phyloP scores from a whole-genome alignment of 306 rosid genomes.

The Myrica gale region DNA sequence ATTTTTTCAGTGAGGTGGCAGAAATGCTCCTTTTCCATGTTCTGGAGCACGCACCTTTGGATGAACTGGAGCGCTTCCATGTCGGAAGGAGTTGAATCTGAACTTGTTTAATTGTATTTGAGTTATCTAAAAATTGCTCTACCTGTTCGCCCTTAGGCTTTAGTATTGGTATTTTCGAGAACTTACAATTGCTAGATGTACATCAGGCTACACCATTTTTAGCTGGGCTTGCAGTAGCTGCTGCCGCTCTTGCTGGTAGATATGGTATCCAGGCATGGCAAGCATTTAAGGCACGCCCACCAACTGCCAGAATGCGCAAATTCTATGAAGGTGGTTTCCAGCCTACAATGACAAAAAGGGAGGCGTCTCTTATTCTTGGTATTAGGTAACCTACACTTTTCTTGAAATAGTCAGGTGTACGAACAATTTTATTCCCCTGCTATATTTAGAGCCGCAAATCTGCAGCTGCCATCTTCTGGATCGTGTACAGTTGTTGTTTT shows the following conservation, averaged over 20 bases:
- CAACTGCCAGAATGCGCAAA: slow-evolving; percentile 45
- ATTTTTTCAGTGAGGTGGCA: slow-evolving; percentile 2
- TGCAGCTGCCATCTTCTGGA: not conserved
- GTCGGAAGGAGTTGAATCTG: slow-evolving; percentile 4
- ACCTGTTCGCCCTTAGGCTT: not conserved
- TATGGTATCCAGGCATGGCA: slow-evolving; percentile 71
- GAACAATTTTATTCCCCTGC: not conserved
- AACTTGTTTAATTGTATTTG: not conserved
- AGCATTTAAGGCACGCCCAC: slow-evolving; percentile 60
- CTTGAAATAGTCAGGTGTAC: not conserved
- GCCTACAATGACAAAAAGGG: slow-evolving; percentile 65
- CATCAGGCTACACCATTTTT: slow-evolving; percentile 67
- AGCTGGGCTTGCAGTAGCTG: slow-evolving; percentile 73
- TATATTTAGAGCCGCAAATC: not conserved
- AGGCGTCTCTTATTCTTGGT: slow-evolving; percentile 77
- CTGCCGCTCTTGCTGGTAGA: slow-evolving; percentile 68
- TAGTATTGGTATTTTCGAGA: not conserved
- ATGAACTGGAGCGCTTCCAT: not conserved
- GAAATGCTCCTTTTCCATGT: slow-evolving; percentile 4
- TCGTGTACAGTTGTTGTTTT: not conserved
- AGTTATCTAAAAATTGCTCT: not conserved
- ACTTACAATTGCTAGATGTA: slow-evolving; percentile 15
- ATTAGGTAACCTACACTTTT: slow-evolving; percentile 46
- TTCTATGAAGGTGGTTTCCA: slow-evolving; percentile 77
- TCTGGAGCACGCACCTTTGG: not conserved